These are phyloP conservation scores for Murraya paniculata DNA, from an alignment of 345 rosid species.

Conservation along the genomic window DNA sequence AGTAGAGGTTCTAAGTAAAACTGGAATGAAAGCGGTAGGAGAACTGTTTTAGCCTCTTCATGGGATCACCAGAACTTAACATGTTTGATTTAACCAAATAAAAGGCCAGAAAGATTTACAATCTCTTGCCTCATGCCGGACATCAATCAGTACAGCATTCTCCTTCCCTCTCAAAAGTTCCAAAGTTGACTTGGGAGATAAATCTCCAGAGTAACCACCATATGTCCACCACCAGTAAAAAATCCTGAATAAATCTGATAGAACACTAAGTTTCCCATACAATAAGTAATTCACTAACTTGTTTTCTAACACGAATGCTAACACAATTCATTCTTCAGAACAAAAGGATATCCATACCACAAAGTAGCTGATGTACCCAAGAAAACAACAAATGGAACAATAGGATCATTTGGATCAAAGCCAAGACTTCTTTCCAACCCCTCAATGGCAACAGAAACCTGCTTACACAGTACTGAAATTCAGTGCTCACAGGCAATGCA, in stretches of 20 bases:
- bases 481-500: not conserved
- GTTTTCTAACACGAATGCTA: constrained; percentile 5
- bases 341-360: constrained; percentile 66
- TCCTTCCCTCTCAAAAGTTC: constrained; percentile 69
- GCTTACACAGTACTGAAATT: constrained; percentile 15
- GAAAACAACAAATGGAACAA: constrained; percentile 62
- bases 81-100: constrained; percentile 13
- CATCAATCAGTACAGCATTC: constrained; percentile 73
- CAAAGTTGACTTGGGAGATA: constrained; percentile 69
- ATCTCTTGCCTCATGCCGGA: constrained; percentile 93
- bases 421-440: constrained; percentile 73
- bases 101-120: constrained; percentile 32
- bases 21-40: not conserved
- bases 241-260: constrained; percentile 91
- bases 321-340: constrained; percentile 15
- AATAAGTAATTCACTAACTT: constrained; percentile 11
- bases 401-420: constrained; percentile 82
- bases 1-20: constrained; percentile 8
- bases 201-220: constrained; percentile 87
- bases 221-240: constrained; percentile 69
- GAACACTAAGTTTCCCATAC: constrained; percentile 44
- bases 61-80: constrained; percentile 4
- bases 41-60: constrained; percentile 16
- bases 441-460: constrained; percentile 56
- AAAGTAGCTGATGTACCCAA: constrained; percentile 66